A percentile compares a stretch with the other conserved stretches of the same genome.
These are phyloP conservation scores for Spergularia azorica DNA, from an alignment of 179 eudicot species.

Conservation along the genomic window DNA sequence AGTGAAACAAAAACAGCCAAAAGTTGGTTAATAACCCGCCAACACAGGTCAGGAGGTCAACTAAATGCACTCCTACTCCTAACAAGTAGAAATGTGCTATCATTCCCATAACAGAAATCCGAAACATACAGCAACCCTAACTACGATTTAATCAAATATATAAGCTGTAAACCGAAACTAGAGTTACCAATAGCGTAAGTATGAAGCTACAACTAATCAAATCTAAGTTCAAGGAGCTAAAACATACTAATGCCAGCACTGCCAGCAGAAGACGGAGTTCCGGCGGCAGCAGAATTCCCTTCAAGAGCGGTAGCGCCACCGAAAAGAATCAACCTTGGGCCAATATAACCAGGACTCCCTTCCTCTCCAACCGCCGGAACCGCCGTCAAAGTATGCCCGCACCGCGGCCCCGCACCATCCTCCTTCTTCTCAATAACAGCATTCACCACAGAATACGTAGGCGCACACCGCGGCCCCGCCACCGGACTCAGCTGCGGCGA, in stretches of 20 bases:
- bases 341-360: conserved; percentile 68
- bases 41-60: too few species aligned
- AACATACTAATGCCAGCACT: conserved; percentile 95
- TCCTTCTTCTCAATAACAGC: conserved; percentile 85
- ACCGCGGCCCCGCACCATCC: conserved; percentile 94
- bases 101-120: not conserved
- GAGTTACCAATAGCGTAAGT: not conserved
- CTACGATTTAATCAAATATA: not conserved
- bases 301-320: conserved; percentile 99
- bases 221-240: not conserved
- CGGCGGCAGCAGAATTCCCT: conserved; percentile 84
- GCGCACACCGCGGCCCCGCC: conserved; percentile 85
- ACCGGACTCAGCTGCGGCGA: conserved; percentile 37
- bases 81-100: not conserved
- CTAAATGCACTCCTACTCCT: too few species aligned
- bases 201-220: not conserved
- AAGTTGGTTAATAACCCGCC: not conserved
- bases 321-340: conserved; percentile 84
- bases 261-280: conserved; percentile 95
- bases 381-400: conserved; percentile 94
- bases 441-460: conserved; percentile 78
- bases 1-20: not conserved
- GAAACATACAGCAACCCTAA: conserved; percentile 1
- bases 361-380: conserved; percentile 90
- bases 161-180: too few species aligned